These are phyloP conservation scores for Gonium pectorale DNA, from an alignment of 139 green algal species.

Conservation along the genomic window DNA sequence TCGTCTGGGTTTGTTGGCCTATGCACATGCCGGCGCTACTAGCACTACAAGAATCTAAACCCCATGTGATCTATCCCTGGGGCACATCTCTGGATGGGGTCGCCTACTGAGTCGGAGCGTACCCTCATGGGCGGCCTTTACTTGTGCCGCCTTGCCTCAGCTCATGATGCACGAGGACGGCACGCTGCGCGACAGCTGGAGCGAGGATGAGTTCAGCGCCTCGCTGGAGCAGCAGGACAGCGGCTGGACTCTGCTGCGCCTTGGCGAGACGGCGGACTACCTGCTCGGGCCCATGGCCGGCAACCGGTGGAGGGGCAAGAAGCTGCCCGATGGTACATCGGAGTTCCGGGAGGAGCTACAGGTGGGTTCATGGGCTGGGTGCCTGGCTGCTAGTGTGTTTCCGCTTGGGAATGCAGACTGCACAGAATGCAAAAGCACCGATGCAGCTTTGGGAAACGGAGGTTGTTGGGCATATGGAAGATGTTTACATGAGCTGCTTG, in stretches of 20 bases:
- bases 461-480: no score
- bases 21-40: neutral
- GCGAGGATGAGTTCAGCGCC: neutral
- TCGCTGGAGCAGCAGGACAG: neutral
- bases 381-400: no score
- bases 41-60: no score
- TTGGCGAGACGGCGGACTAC: constrained; percentile 19
- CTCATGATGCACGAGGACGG: neutral
- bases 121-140: neutral
- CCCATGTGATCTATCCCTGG: no score
- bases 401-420: no score
- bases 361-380: no score
- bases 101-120: no score
- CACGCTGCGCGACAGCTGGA: constrained; percentile 19
- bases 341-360: constrained; percentile 6
- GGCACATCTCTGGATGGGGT: no score
- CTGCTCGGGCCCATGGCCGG: constrained; percentile 11
- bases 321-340: neutral
- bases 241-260: neutral
- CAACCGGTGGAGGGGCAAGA: neutral
- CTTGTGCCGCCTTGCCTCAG: neutral
- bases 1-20: neutral
- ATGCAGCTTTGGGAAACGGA: no score
- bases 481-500: no score
- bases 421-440: no score